phyloP scores from a whole-genome alignment of 352 stramenopile species.

The Phytophthora citrophthora region DNA sequence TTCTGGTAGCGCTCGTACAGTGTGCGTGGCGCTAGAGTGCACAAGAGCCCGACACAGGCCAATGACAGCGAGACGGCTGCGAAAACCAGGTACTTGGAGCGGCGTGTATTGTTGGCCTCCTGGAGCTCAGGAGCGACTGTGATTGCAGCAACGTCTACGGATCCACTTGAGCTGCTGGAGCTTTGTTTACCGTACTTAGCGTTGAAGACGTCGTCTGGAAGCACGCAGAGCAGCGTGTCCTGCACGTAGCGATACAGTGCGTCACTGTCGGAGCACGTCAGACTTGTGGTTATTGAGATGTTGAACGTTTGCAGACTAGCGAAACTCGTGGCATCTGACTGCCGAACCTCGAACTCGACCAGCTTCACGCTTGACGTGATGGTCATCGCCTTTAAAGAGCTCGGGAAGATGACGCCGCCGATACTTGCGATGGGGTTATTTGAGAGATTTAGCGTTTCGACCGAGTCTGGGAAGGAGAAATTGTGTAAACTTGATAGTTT shows the following conservation, averaged over 20 bases:
- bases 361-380: slow-evolving; percentile 35
- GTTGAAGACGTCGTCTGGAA: slow-evolving; percentile 44
- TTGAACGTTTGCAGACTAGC: slow-evolving; percentile 35
- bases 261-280: slow-evolving; percentile 40
- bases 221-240: slow-evolving; percentile 52
- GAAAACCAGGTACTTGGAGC: slow-evolving; percentile 46
- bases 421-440: slow-evolving; percentile 47
- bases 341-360: slow-evolving; percentile 49
- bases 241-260: slow-evolving; percentile 40
- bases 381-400: slow-evolving; percentile 26
- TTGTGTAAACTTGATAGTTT: slow-evolving; percentile 39
- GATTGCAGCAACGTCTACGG: neutral
- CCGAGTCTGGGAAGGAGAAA: slow-evolving; percentile 37
- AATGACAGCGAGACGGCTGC: slow-evolving; percentile 18
- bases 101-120: slow-evolving; percentile 29
- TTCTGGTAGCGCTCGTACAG: slow-evolving; percentile 35
- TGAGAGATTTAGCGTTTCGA: slow-evolving; percentile 42
- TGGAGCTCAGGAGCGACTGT: slow-evolving; percentile 15
- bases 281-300: slow-evolving; percentile 37
- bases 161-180: slow-evolving; percentile 12
- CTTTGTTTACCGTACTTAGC: slow-evolving; percentile 38
- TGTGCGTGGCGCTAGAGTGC: slow-evolving; percentile 24
- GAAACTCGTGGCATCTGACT: slow-evolving; percentile 40
- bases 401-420: slow-evolving; percentile 41
- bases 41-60: slow-evolving; percentile 31